phyloP scores from a whole-genome alignment of 345 rosid genomes.

The Mallotus nudiflorus region DNA sequence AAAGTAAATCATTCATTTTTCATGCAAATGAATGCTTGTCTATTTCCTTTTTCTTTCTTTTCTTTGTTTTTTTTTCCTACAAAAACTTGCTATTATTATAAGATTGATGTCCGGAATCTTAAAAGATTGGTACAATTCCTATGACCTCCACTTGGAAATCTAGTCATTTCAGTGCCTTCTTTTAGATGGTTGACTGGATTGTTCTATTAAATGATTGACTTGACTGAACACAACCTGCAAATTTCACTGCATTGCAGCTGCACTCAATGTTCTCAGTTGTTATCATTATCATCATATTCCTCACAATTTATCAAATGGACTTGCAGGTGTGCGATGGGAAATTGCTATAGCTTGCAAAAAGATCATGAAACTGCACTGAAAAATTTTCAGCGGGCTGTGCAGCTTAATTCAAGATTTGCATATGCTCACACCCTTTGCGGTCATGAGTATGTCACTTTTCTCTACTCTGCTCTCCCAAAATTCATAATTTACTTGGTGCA shows the following conservation, averaged over 20 bases:
- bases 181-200: not conserved
- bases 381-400: slow-evolving; percentile 90
- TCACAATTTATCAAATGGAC: slow-evolving; percentile 12
- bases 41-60: not conserved
- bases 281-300: not conserved
- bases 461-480: not conserved
- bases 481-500: not conserved
- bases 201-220: not conserved
- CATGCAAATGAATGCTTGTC: not conserved
- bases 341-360: slow-evolving; percentile 95
- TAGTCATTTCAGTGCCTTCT: not conserved
- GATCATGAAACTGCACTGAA: slow-evolving; percentile 97
- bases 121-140: not conserved
- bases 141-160: not conserved
- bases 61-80: not conserved
- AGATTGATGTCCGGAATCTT: not conserved
- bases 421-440: slow-evolving; percentile 96
- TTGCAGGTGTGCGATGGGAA: slow-evolving; percentile 98
- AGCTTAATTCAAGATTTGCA: slow-evolving; percentile 82
- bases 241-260: not conserved
- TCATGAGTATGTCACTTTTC: slow-evolving; percentile 70
- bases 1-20: too few relatives aligned
- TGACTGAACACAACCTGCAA: not conserved
- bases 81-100: not conserved
- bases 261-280: slow-evolving; percentile 6